These are phyloP conservation scores for Cladochytrium replicatum DNA, from an alignment of 192 early-diverging fungal genomes.

Conservation along the genomic window DNA sequence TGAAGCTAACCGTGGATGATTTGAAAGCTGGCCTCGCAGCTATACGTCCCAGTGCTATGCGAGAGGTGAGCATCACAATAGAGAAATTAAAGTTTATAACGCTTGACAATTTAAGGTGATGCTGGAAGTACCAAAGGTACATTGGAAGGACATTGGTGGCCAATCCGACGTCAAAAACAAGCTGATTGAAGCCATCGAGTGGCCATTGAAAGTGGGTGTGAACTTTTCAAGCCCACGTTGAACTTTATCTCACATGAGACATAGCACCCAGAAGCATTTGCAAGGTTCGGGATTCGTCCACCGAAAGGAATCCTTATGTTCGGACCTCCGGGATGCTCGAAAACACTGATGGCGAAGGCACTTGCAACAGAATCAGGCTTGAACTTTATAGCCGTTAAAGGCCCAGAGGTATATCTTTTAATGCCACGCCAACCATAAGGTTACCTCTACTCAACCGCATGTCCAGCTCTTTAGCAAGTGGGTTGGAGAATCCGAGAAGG, in stretches of 20 bases:
- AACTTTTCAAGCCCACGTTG: not conserved
- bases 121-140: slow-evolving; percentile 86
- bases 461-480: slow-evolving; percentile 90
- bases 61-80: slow-evolving; percentile 54
- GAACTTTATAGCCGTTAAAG: slow-evolving; percentile 97
- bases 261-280: slow-evolving; percentile 86
- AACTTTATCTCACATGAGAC: slow-evolving; percentile 1
- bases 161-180: slow-evolving; percentile 84
- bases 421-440: not conserved
- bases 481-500: slow-evolving; percentile 98
- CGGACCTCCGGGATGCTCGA: slow-evolving; percentile 96
- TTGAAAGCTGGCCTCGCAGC: slow-evolving; percentile 26
- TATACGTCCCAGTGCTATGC: slow-evolving; percentile 71
- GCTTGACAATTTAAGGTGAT: slow-evolving; percentile 58
- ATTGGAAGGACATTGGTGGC: slow-evolving; percentile 92
- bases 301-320: slow-evolving; percentile 97
- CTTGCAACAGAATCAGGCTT: slow-evolving; percentile 90
- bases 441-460: not conserved
- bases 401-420: slow-evolving; percentile 66
- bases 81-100: not conserved
- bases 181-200: slow-evolving; percentile 91
- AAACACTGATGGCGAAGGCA: slow-evolving; percentile 96
- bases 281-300: slow-evolving; percentile 78
- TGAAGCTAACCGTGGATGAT: slow-evolving; percentile 45
- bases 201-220: slow-evolving; percentile 74